Evolutionary conservation across 495 filamentous ascomycete species (phyloP), one percentile per base, ranked within the genome.

Genomic region (Endocarpon pusillum): DNA sequence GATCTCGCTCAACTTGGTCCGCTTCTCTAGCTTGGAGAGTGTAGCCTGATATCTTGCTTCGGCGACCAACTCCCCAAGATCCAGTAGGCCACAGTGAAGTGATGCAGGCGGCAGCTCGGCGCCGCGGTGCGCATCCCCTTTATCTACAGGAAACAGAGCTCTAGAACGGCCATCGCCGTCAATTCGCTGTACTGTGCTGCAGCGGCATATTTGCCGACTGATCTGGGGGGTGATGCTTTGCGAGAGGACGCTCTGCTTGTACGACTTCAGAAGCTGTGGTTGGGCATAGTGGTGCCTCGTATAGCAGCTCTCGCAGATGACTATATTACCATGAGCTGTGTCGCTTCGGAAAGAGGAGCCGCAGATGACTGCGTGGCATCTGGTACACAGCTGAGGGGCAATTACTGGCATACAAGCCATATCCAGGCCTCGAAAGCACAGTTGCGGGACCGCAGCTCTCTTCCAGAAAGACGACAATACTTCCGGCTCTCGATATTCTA

Each of bases 241-340:
- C 1, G 36, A 25, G 0, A 49, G 36, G 17, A 47, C 34, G n/a
- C 41, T 44, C 21, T 58, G 54, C 30, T 53, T 58, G 37, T 53
- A 52, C 6, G 25, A 6, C 32, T 57, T 59, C n/a, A 41, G 25
- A 24, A 41, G 40, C 1, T 31, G 17, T 1, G 4, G 16, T 7
- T 44, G 34, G 6, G 43, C 41, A 14, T 40, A 37, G 18, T 42
- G 23, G 6, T 42, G 38, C 3, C 35, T 11, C 30, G 36, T 34
- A 25, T 49, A 47, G 33, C 46, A 49, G 19, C 32, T 32, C 25
- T 36, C 38, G 29, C 41, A 43, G 15, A 43, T 42, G 12, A 20
- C n/a, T n/a, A n/a, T n/a, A n/a, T n/a, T n/a, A n/a, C n/a, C n/a
- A n/a, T n/a, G n/a, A n/a, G n/a, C n/a, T n/a, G n/a, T n/a, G n/a